Evolutionary conservation across 2,329 filamentous ascomycete species (phyloP), one percentile per base, ranked within the genome.

Genomic region (Fusarium verticillioides): DNA sequence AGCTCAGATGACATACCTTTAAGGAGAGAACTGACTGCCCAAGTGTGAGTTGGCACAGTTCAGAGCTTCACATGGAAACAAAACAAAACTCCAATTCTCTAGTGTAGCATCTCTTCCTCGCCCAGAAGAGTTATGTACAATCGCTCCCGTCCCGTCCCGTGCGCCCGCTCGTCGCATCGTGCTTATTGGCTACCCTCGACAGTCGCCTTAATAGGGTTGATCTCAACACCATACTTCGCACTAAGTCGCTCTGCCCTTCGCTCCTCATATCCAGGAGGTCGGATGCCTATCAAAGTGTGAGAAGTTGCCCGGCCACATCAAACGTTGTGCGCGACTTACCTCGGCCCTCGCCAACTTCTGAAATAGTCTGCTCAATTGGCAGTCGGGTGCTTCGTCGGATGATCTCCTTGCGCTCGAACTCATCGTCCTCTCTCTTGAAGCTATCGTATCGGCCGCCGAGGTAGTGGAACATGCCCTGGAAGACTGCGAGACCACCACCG

Each of bases 141-240:
- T 75, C 70, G 67, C 73, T 75, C 68, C 63, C 68, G 65, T 69
- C 69, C 68, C 78, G 69, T 78, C 72, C 68, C 78, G 70, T 78
- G 82, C 73, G 70, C 66, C 70, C 58, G 63, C 57, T 23, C 69
- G 42, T 69, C 43, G 44, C 60, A 53, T 72, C 66, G 47, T 74
- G 53, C 74, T 80, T 79, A 83, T 79, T 80, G 79, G 79, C 82
- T 83, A 66, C 82, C 82, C 61, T 89, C 84, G 73, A 83, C 81
- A 53, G 83, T 84, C 47, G 87, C 86, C 65, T 83, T 88, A 75
- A 92, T 89, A 62, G 91, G 88, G 79, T 92, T 89, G 79, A 97
- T 91, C 75, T 97, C 94, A 79, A 97, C 90, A 66, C 95, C 94
- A 79, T 97, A 97, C 83, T 91, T 94, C 84, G 94, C 92, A 88